Percentiles rank a stretch among this genome's conserved stretches.
Evolutionary conservation across 2,329 filamentous ascomycete species (phyloP).

Genomic region (Aspergillus sp.): DNA sequence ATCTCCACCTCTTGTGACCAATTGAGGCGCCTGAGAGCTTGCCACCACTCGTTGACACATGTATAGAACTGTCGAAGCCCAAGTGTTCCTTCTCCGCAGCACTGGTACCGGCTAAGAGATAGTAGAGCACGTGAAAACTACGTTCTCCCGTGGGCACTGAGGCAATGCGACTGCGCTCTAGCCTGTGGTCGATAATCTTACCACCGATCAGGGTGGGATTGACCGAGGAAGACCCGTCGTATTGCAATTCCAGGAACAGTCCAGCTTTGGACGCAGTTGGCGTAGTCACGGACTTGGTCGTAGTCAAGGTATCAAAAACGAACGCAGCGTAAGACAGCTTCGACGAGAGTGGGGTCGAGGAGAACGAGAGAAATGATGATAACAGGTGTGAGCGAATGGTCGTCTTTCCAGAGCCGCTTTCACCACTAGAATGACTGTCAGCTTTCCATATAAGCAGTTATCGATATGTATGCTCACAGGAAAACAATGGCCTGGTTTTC

Average conservation of each 20-base stretch:
- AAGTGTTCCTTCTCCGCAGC: conserved; percentile 86
- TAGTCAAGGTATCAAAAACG: conserved; percentile 93
- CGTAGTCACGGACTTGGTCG: conserved; percentile 93
- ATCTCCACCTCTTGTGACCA: conserved; percentile 86
- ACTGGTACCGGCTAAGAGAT: conserved; percentile 89
- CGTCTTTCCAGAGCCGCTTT: conserved; percentile 95
- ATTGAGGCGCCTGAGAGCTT: conserved; percentile 56
- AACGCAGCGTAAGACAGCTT: conserved; percentile 94
- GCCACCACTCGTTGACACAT: conserved; percentile 43
- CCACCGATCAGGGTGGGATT: conserved; percentile 89
- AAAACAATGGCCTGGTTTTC: conserved; percentile 95
- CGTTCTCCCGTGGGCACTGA: conserved; percentile 93
- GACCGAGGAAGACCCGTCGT: conserved; percentile 82
- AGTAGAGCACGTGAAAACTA: conserved; percentile 95
- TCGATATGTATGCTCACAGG: conserved; percentile 63
- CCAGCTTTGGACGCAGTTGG: conserved; percentile 95
- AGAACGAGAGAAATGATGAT: conserved; percentile 81
- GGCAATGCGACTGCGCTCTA: conserved; percentile 88
- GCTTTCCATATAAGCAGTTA: not conserved
- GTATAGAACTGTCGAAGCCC: conserved; percentile 56
- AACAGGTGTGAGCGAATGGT: conserved; percentile 88
- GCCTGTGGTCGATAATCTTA: conserved; percentile 88
- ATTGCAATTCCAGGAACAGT: conserved; percentile 93
- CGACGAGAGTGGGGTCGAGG: conserved; percentile 86
- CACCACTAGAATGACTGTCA: conserved; percentile 64